Conservation (phyloP, 192 early-diverging fungal species). For the Hyaloraphidium curvatum region DNA sequence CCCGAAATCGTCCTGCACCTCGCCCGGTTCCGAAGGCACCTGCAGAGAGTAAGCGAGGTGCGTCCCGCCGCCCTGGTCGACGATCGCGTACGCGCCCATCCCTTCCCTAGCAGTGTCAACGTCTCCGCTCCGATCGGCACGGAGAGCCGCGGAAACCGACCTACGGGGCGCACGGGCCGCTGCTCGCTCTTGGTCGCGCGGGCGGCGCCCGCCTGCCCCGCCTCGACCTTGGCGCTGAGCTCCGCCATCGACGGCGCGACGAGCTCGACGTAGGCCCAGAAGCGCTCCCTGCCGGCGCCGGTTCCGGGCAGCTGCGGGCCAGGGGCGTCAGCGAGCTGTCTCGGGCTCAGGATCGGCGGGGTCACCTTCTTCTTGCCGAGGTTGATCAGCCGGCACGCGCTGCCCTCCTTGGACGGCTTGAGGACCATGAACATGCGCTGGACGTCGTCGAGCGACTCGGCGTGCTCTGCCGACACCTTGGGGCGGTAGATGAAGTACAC, state of each 20-base stretch:
- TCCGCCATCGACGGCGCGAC: constrained; percentile 13
- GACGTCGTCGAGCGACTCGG: constrained; percentile 14
- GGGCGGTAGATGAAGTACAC: constrained; percentile 26
- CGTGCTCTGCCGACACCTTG: constrained; percentile 13
- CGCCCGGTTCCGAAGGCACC: constrained; percentile 15
- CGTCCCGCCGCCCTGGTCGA: constrained; percentile 13
- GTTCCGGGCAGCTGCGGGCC: no score
- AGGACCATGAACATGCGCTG: constrained; percentile 21
- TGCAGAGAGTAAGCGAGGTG: constrained; percentile 20
- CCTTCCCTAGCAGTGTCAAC: constrained; percentile 4
- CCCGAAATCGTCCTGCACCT: constrained; percentile 21
- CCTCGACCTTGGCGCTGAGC: constrained; percentile 7
- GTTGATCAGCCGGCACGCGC: constrained; percentile 7
- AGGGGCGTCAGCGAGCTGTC: no score
- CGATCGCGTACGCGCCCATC: constrained; percentile 20
- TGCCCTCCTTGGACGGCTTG: constrained; percentile 7
- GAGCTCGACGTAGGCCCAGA: constrained; percentile 20
- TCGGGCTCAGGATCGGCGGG: no score
- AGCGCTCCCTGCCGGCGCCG: constrained; percentile 7
- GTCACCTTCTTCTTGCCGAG: constrained; percentile 19
- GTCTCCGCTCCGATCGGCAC: neutral
- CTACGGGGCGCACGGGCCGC: constrained; percentile 12
- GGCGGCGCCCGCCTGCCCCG: constrained; percentile 12
- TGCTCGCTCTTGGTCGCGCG: constrained; percentile 11
- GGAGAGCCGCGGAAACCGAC: constrained; percentile 6